Conservation (phyloP, 1,284 basidiomycete species). For the Tylopilus sp. region DNA sequence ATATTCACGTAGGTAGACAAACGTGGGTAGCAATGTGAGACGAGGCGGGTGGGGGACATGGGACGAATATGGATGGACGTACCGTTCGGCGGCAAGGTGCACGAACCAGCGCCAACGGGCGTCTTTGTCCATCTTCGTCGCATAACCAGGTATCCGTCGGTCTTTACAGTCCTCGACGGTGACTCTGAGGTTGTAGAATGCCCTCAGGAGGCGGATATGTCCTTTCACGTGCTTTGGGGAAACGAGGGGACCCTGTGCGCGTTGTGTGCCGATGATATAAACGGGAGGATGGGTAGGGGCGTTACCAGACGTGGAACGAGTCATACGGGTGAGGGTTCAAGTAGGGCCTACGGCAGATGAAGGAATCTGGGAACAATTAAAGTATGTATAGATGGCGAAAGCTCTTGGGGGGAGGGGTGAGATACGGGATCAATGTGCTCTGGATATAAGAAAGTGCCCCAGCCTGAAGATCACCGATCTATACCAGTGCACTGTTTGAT, state of each 20-base stretch:
- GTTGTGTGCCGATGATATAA: conserved; percentile 21
- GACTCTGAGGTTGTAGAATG: conserved; percentile 26
- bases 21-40: too few relatives aligned
- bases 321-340: conserved; percentile 1
- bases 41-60: not conserved
- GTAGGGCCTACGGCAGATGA: not conserved
- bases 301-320: not conserved
- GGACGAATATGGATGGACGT: not conserved
- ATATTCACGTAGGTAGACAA: not conserved
- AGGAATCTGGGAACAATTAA: not conserved
- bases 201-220: conserved; percentile 29
- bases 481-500: conserved; percentile 16
- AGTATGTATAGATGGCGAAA: not conserved
- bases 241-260: conserved; percentile 21
- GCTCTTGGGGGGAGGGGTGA: not conserved
- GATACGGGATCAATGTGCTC: conserved; percentile 3
- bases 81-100: conserved; percentile 32
- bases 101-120: conserved; percentile 33
- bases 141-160: conserved; percentile 24
- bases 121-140: conserved; percentile 22
- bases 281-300: not conserved
- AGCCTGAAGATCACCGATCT: conserved; percentile 1
- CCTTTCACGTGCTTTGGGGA: conserved; percentile 24
- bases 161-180: conserved; percentile 29
- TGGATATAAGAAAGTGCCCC: conserved; percentile 9